Evolutionary conservation across 1,284 basidiomycete genomes (phyloP).

Genomic region (Schizopora paradoxa): DNA sequence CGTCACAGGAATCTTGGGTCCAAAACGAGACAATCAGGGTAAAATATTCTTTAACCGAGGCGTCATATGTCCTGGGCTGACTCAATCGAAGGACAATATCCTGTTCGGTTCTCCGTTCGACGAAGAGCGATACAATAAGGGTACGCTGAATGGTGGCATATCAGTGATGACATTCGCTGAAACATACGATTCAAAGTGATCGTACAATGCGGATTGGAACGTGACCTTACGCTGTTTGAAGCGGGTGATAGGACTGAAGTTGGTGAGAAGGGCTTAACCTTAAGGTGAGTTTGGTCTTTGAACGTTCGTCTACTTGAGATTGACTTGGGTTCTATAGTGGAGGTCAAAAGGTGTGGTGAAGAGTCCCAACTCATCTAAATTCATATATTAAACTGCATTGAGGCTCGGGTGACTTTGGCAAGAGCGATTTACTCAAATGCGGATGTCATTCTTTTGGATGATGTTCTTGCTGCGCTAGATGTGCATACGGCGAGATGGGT

Average conservation of each 20-base stretch:
- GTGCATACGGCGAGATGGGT: conserved; percentile 73
- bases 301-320: conserved; percentile 9
- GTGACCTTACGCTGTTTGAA: conserved; percentile 38
- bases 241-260: conserved; percentile 65
- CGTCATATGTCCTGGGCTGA: neutral
- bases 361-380: neutral
- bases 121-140: conserved; percentile 39
- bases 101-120: conserved; percentile 39
- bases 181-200: conserved; percentile 21
- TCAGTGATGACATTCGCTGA: neutral
- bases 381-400: neutral
- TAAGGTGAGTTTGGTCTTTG: conserved; percentile 30
- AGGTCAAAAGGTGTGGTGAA: conserved; percentile 52
- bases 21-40: conserved; percentile 48
- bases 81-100: conserved; percentile 34
- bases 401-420: conserved; percentile 69
- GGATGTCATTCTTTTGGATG: conserved; percentile 58
- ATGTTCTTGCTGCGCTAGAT: conserved; percentile 41
- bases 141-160: conserved; percentile 20
- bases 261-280: conserved; percentile 58
- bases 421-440: conserved; percentile 65
- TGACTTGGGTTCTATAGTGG: conserved; percentile 38
- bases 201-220: conserved; percentile 30
- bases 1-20: conserved; percentile 76
- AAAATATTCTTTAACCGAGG: conserved; percentile 4